Percentiles rank a stretch among this genome's conserved stretches.
These are phyloP conservation scores for Gleditsia sinensis DNA, from an alignment of 306 rosid genomes.

Conservation along the genomic window DNA sequence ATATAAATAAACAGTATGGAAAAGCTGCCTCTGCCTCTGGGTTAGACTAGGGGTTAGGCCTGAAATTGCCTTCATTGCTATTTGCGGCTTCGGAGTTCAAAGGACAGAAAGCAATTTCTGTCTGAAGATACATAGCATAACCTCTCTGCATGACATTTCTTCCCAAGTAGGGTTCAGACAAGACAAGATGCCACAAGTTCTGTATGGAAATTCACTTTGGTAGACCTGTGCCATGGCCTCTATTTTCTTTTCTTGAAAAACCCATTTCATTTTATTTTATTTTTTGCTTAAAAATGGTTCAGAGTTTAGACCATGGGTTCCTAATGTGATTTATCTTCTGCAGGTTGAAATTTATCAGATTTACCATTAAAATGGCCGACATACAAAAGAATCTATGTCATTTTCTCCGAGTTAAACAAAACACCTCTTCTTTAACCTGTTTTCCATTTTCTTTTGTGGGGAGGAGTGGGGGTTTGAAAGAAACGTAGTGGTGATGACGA, in stretches of 20 bases:
- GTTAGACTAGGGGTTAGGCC: constrained; percentile 9
- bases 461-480: not conserved
- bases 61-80: not conserved
- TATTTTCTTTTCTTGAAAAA: not conserved
- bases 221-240: not conserved
- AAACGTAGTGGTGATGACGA: constrained; percentile 16
- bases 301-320: not conserved
- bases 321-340: not conserved
- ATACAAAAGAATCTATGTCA: not conserved
- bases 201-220: not conserved
- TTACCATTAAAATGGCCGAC: not conserved
- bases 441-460: not conserved
- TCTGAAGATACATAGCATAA: too few species aligned
- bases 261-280: not conserved
- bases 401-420: not conserved
- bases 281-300: not conserved
- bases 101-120: constrained; percentile 16
- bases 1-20: not conserved
- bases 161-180: too few species aligned
- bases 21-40: not conserved
- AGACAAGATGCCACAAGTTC: not conserved
- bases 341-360: not conserved
- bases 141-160: too few species aligned
- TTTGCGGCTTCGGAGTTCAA: not conserved
- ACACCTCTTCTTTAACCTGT: not conserved